phyloP scores from a whole-genome alignment of 129 eudicot species.

The Lonicera japonica region DNA sequence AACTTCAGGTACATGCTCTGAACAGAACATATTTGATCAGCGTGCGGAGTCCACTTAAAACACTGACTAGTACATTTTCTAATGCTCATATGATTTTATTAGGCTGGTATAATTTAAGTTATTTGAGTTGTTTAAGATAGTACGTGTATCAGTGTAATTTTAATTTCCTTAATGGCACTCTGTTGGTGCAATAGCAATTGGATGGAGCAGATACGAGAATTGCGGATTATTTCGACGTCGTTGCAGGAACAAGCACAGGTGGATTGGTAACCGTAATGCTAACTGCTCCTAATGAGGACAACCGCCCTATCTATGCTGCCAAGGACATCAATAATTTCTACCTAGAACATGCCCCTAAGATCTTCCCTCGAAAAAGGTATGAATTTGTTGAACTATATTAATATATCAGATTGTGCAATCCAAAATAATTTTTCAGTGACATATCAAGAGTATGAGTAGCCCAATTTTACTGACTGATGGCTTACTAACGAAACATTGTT shows the following conservation, averaged over 20 bases:
- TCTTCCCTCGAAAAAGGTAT: conserved; percentile 50
- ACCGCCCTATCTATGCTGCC: conserved; percentile 51
- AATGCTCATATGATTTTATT: too few relatives aligned
- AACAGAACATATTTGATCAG: too few relatives aligned
- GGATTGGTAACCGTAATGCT: conserved; percentile 60
- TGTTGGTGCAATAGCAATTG: conserved; percentile 32
- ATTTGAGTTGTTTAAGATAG: too few relatives aligned
- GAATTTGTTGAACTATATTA: too few relatives aligned
- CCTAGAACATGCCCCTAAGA: conserved; percentile 39
- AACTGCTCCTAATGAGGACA: conserved; percentile 45
- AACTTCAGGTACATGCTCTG: conserved; percentile 45
- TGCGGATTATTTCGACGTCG: conserved; percentile 64
- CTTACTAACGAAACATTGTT: neutral
- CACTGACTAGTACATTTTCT: too few relatives aligned
- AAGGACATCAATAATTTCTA: conserved; percentile 41
- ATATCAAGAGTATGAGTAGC: neutral
- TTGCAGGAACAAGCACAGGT: conserved; percentile 74
- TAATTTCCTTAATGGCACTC: neutral
- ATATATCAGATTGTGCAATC: too few relatives aligned
- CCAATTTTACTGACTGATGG: neutral
- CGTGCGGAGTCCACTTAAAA: too few relatives aligned
- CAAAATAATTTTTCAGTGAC: too few relatives aligned
- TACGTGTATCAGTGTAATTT: neutral
- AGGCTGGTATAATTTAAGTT: too few relatives aligned
- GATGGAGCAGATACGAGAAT: conserved; percentile 53